Base-by-base conservation (phyloP, 305 asterid genomes). In the Solanum aculeatissimum region DNA sequence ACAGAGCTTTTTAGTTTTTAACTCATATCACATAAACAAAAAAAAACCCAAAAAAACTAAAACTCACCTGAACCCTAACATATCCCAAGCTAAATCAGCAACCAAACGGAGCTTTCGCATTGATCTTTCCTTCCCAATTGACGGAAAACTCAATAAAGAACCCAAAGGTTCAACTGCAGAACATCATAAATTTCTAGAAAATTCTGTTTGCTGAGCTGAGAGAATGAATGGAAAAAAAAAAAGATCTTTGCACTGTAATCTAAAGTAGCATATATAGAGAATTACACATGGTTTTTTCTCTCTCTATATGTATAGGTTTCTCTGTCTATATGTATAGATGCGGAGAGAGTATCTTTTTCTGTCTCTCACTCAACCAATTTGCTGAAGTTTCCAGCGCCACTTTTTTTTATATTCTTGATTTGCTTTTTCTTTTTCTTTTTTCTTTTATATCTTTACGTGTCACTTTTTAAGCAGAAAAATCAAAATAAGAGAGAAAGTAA, bases 361-460 rank as follows among this genome's bases (percentile, higher is more conserved):
- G 7, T 55, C 68, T 62, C 79, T 78, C 88, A 84, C 90, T 85
- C 83, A 81, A 88, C 91, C 89, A 86, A 84, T 83, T 75, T 89
- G 77, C 82, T 89, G 90, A 92, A 80, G 91, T 85, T 87, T 88
- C 87, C 86, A 88, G 71, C 82, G 87, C 87, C 87, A 75, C 89
- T 66, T 78, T 77, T 57, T 16, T 68, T 32, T 83, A 29, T n/a
- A n/a, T n/a, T 83, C 42, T 69, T 70, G 53, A 86, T 88, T 84
- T 89, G 80, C 77, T 84, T 77, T 77, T 51, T 75, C 40, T 72
- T 18, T 75, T 45, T 10, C 62, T 40, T 16, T 29, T 77, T 25
- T 15, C 38, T 43, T 32, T 57, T 74, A 68, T 18, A 55, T 40
- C 7, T 25, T 84, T 80, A 91, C 93, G 92, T 90, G 91, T 82